Evolutionary conservation across 495 filamentous ascomycete genomes (phyloP).

Genomic region (Xylaria cubensis): DNA sequence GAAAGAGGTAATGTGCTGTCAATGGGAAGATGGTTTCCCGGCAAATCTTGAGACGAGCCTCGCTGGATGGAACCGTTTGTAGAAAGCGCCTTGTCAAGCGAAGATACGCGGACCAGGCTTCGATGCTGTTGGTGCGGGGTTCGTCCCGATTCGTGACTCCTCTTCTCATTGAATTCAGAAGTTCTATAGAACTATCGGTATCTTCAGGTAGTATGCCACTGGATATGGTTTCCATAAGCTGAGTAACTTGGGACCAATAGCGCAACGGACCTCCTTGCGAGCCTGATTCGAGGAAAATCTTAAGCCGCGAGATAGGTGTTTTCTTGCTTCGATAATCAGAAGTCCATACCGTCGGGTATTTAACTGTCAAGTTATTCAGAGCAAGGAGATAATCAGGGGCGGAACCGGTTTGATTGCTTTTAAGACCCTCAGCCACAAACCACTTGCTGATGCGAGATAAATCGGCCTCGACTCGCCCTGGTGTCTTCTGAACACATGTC

Average conservation of each 20-base stretch:
- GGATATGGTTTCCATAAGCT: conserved; percentile 67
- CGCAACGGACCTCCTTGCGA: conserved; percentile 72
- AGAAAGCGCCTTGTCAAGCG: conserved; percentile 59
- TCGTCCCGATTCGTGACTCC: conserved; percentile 79
- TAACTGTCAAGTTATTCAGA: conserved; percentile 65
- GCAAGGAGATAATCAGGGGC: conserved; percentile 70
- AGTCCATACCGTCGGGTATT: conserved; percentile 76
- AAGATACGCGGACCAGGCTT: conserved; percentile 79
- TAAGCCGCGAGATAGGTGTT: conserved; percentile 66
- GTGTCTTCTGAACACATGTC: conserved; percentile 62
- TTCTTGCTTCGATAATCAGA: conserved; percentile 70
- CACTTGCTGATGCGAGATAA: conserved; percentile 67
- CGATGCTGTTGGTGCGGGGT: conserved; percentile 64
- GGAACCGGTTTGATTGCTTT: conserved; percentile 73
- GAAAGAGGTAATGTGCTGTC: conserved; percentile 47
- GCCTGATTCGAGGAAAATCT: conserved; percentile 79
- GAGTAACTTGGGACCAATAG: conserved; percentile 73
- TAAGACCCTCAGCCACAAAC: conserved; percentile 73
- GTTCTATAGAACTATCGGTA: conserved; percentile 54
- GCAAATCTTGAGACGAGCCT: conserved; percentile 48
- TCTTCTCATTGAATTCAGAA: conserved; percentile 68
- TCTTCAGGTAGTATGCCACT: conserved; percentile 45
- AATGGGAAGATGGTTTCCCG: conserved; percentile 50
- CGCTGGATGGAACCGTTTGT: conserved; percentile 34
- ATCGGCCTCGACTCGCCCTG: conserved; percentile 54